Evolutionary conservation across 352 stramenopile species (phyloP).

Genomic region (Elongisporangium prolatum): DNA sequence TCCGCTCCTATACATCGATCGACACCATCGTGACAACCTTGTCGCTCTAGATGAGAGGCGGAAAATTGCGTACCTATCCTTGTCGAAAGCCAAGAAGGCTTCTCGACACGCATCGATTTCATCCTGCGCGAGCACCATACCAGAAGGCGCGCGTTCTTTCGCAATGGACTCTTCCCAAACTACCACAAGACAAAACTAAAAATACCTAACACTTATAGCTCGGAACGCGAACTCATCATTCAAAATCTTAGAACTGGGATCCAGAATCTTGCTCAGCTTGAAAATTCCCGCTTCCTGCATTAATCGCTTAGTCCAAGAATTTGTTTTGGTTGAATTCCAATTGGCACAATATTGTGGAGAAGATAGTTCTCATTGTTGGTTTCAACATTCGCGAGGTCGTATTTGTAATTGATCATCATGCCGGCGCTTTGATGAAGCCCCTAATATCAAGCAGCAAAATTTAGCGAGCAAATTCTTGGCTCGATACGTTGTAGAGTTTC

Average conservation of each 20-base stretch:
- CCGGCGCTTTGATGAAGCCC: constrained; percentile 67
- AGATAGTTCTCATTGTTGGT: constrained; percentile 83
- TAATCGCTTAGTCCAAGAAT: constrained; percentile 24
- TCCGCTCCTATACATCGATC: constrained; percentile 47
- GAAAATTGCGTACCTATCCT: constrained; percentile 67
- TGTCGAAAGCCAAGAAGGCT: constrained; percentile 97
- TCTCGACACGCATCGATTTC: constrained; percentile 96
- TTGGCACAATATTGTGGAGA: constrained; percentile 70
- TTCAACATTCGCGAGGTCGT: constrained; percentile 67
- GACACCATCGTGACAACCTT: not conserved
- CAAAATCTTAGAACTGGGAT: not conserved
- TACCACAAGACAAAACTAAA: not conserved
- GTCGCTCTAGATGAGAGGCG: not conserved
- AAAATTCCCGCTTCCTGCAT: constrained; percentile 1
- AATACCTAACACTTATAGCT: not conserved
- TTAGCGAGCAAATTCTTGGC: no score
- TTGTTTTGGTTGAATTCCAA: constrained; percentile 58
- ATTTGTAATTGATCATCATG: constrained; percentile 89
- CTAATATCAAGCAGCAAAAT: constrained; percentile 17
- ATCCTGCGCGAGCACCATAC: constrained; percentile 90
- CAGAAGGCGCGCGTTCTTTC: not conserved
- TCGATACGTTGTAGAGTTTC: not conserved
- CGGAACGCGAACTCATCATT: no score
- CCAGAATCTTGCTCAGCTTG: not conserved
- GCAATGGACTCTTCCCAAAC: not conserved